Base-by-base conservation (phyloP, 1,284 basidiomycete genomes). In the Sporisorium scitamineum region DNA sequence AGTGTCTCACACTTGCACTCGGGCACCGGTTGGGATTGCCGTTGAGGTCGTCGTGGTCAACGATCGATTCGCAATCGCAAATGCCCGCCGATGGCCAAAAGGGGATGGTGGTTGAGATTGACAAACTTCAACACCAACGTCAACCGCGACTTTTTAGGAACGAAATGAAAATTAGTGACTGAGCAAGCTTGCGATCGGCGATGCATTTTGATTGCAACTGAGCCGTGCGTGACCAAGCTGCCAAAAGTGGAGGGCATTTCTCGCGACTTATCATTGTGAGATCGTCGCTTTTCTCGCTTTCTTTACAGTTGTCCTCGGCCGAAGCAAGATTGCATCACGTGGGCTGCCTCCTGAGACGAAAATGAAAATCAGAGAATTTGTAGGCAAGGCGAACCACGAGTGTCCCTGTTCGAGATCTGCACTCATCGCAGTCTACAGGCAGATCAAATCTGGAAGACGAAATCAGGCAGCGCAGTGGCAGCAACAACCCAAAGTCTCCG, bases 1-100 rank as follows among this genome's bases (percentile, higher is more conserved):
- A 39, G 16, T 13, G 47, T 31, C 48, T 50, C 48, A 50, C 48
- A 20, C 48, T 50, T 50, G 48, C 29, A 29, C 48, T 29, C 18
- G 48, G 29, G 18, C 26, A 47, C 45, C 5, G 24, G 45, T 5
- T n/a, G n/a, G 27, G 29, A 42, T 18, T 18, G 22, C 41, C 22
- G n/a, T 42, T 42, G 41, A 18, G 22, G n/a, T 42, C 41, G 41
- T n/a, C 3, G 11, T 6, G 34, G 41, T 3, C n/a, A n/a, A n/a
- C n/a, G n/a, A n/a, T n/a, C n/a, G n/a, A n/a, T n/a, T n/a, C n/a
- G n/a, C n/a, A n/a, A n/a, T n/a, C n/a, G n/a, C n/a, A n/a, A n/a
- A n/a, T n/a, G 27, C 27, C 18, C 9, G 47, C 14, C 5, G 47
- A 16, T 48, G 27, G 27, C 24, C n/a, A n/a, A 47, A 24, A 44